Base-by-base conservation (phyloP, 116 monocot genomes). In the Thalassia testudinum region DNA sequence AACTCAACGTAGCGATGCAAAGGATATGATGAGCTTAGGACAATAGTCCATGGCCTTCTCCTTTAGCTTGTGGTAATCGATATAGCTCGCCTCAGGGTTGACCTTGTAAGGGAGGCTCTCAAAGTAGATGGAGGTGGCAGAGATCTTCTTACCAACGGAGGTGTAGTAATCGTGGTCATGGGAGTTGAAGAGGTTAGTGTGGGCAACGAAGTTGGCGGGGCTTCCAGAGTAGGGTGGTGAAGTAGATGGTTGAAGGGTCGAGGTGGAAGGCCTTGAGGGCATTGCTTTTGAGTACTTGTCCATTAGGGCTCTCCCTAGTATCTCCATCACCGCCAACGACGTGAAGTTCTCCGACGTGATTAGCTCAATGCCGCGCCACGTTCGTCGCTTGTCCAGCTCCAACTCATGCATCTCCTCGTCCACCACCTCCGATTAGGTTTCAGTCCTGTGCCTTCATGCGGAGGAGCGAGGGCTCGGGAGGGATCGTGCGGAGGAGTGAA, bases 61-160 rank as follows among this genome's bases (percentile, higher is more conserved):
- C 82, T 91, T 85, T 26, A 91, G 67, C 78, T 76, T 85, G 1
- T 81, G 79, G 52, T 91, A 91, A 47, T 85, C 91, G 56, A 91
- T 69, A 56, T 69, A 85, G 3, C 91, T 85, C 1, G 78, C 81
- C 27, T 7, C 37, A 3, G 61, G 20, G 72, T 67, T 91, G 54
- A 91, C 85, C 81, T 91, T 91, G 61, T 91, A 91, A 0, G 76
- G 91, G 66, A 91, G 60, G 47, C 78, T 78, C 85, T 91, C 91
- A 49, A 91, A 91, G 56, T 86, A 85, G 52, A 85, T 85, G 13
- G 79, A 85, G 24, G 79, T 85, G 43, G 85, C 85, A 0, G 85
- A 79, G 70, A 85, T 85, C 73, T 85, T 85, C 73, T 85, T 85
- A 52, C 85, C 85, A 0, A 73, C 76, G 47, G 85, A 51, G 5